Base-by-base conservation (phyloP, 2,329 filamentous ascomycete species). In the Cladophialophora chaetospira region DNA sequence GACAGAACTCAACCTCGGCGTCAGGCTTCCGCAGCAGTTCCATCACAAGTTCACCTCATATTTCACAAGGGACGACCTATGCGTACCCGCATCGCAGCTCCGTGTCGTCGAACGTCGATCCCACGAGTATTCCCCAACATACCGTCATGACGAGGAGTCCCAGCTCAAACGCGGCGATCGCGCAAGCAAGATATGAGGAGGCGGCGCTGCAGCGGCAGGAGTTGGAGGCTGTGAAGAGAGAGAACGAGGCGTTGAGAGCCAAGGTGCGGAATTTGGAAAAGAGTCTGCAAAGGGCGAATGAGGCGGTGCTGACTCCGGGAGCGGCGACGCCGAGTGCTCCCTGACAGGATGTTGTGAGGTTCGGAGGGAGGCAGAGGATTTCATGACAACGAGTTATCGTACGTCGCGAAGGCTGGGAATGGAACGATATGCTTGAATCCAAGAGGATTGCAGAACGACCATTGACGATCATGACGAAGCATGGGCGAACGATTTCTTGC, bases 241-340 rank as follows among this genome's bases (percentile, higher is more conserved):
- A 79, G 63, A 79, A 79, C 49, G 77, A 79, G 53, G 64, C 68
- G 26, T 67, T 79, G 35, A 71, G 75, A 45, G 70, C 70, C 25
- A 73, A 74, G 8, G 71, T 79, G 8, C 71, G 72, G 36, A 77
- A 79, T 35, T 63, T 78, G 42, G 77, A 79, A 60, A 64, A 58
- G 49, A 62, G 54, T 17, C 52, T 67, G 10, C 57, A 59, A 29
- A 55, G 43, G 33, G 53, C 54, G 3, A 62, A 58, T 29, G 60
- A 57, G 46, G 13, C 26, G 33, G 23, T 10, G 19, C 23, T 31
- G 21, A n/a, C 42, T 15, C 13, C 42, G 42, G 10, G 10, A 23
- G 26, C 36, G 15, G n/a, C 44, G 42, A 26, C 31, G 21, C 21
- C 46, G 46, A 38, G 8, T 31, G 36, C 48, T 21, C 15, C 25